A percentile compares a stretch with the other conserved stretches of the same genome.
Conservation (phyloP, 2,329 filamentous ascomycete genomes). For the Colletotrichum viniferum region DNA sequence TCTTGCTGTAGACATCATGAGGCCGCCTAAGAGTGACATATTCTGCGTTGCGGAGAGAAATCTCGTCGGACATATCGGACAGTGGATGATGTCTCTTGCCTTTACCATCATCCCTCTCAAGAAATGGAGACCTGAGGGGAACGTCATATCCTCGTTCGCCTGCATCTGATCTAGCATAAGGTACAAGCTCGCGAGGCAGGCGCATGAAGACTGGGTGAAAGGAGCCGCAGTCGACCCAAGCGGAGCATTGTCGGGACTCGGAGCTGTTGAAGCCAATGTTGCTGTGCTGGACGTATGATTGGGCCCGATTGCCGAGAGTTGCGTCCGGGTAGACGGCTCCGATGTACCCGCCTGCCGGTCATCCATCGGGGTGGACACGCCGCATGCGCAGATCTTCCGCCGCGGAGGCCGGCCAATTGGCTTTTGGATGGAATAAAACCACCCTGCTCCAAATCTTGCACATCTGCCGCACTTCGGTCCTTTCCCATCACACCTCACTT, state of each 20-base stretch:
- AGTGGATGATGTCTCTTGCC: not conserved
- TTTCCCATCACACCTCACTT: not conserved
- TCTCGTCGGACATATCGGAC: not conserved
- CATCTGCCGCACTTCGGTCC: not conserved
- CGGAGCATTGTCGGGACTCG: not conserved
- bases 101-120: not conserved
- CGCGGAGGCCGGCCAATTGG: not conserved
- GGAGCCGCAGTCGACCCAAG: not conserved
- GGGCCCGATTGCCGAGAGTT: not conserved
- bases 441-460: not conserved
- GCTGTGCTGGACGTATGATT: not conserved
- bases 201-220: not conserved
- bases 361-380: not conserved
- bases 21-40: not conserved
- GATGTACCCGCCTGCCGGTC: not conserved
- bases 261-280: not conserved
- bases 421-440: not conserved
- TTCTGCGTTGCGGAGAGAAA: not conserved
- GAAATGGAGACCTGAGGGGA: not conserved
- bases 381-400: not conserved
- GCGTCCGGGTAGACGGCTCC: not conserved
- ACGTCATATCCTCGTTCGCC: not conserved
- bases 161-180: not conserved
- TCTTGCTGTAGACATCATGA: not conserved
- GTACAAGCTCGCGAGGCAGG: not conserved